Evolutionary conservation across 495 filamentous ascomycete genomes (phyloP).

Genomic region (Xylaria flabelliformis): DNA sequence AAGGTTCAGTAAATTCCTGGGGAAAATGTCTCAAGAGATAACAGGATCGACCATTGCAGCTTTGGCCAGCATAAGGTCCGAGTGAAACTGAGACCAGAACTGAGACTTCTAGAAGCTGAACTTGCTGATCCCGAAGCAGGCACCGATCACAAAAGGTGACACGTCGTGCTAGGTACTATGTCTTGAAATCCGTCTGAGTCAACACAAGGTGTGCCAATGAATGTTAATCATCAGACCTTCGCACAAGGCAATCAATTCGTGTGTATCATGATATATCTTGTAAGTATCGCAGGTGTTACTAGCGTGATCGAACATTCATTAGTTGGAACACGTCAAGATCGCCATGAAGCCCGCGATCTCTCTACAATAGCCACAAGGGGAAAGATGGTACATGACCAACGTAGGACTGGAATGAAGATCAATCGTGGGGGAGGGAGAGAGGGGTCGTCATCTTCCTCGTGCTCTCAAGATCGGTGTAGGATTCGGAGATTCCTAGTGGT

Average conservation of each 20-base stretch:
- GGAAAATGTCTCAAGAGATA: constrained; percentile 3
- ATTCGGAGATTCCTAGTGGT: constrained; percentile 19
- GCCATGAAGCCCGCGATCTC: constrained; percentile 3
- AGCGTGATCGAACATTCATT: not conserved
- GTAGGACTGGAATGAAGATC: constrained; percentile 26
- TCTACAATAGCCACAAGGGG: constrained; percentile 13
- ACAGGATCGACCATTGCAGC: not conserved
- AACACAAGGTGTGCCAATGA: not conserved
- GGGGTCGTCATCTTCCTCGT: constrained; percentile 21
- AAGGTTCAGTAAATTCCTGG: not conserved
- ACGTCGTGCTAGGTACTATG: constrained; percentile 10
- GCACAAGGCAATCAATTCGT: not conserved
- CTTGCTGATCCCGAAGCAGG: not conserved
- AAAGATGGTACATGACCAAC: constrained; percentile 1
- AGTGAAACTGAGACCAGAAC: not conserved
- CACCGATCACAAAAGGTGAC: constrained; percentile 15
- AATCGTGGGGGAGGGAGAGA: constrained; percentile 3
- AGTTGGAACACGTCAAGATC: constrained; percentile 25
- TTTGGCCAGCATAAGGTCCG: not conserved
- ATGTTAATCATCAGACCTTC: constrained; percentile 15
- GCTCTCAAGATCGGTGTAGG: constrained; percentile 20
- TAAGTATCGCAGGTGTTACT: not conserved
- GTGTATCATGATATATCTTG: not conserved
- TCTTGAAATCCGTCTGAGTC: constrained; percentile 10
- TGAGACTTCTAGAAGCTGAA: constrained; percentile 3